These are phyloP conservation scores for Rhizophagus clarus DNA, from an alignment of 192 early-diverging fungal species.

Conservation along the genomic window DNA sequence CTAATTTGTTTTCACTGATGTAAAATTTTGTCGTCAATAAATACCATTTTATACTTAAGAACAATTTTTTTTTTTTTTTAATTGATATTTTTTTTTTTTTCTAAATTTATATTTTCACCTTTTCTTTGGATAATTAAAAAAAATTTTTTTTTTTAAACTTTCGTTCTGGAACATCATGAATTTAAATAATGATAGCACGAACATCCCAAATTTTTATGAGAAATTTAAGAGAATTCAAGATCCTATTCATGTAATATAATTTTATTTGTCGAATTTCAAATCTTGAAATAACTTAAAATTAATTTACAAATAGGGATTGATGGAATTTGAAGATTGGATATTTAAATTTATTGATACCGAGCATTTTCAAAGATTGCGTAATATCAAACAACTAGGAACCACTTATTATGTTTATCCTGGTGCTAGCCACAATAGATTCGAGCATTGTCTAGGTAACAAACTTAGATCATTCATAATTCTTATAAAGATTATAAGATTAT, in stretches of 20 bases:
- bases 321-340: slow-evolving; percentile 65
- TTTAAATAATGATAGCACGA: too few relatives aligned
- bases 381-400: slow-evolving; percentile 85
- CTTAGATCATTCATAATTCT: too few relatives aligned
- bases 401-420: slow-evolving; percentile 92
- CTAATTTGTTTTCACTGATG: too few relatives aligned
- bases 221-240: not conserved
- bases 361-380: slow-evolving; percentile 95
- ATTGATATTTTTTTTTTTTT: too few relatives aligned
- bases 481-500: not conserved
- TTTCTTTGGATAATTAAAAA: too few relatives aligned
- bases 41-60: too few relatives aligned
- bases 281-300: not conserved
- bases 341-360: slow-evolving; percentile 86
- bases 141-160: too few relatives aligned
- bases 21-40: too few relatives aligned
- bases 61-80: too few relatives aligned
- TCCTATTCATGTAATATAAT: slow-evolving; percentile 7
- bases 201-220: too few relatives aligned
- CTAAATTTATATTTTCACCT: too few relatives aligned
- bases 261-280: not conserved
- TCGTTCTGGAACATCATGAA: too few relatives aligned
- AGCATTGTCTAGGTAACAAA: slow-evolving; percentile 74
- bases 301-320: slow-evolving; percentile 59
- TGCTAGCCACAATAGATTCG: slow-evolving; percentile 92